Conservation (phyloP, 2,329 filamentous ascomycete genomes). For the Juglanconis oblonga region DNA sequence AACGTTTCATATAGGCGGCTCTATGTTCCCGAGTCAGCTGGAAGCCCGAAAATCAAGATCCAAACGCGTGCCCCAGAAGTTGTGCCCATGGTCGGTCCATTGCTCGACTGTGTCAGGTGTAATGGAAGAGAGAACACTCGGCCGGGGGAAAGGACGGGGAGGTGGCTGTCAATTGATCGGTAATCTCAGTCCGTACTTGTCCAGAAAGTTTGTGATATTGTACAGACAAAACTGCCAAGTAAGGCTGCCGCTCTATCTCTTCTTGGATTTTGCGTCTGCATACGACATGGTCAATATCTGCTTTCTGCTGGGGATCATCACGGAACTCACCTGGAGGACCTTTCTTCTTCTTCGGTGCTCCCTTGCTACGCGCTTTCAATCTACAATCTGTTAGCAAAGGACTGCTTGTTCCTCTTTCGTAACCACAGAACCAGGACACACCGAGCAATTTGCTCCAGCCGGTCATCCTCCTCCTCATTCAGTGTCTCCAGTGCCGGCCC, state of each 20-base stretch:
- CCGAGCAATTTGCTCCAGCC: slow-evolving; percentile 72
- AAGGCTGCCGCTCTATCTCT: slow-evolving; percentile 24
- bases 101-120: too few species aligned
- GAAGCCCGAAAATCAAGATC: too few species aligned
- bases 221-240: slow-evolving; percentile 13
- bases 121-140: too few species aligned
- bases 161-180: too few species aligned
- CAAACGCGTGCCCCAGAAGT: too few species aligned
- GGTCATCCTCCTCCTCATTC: slow-evolving; percentile 75
- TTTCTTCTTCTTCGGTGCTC: slow-evolving; percentile 84
- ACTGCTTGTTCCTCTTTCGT: not conserved
- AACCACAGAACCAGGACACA: slow-evolving; percentile 32
- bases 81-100: too few species aligned
- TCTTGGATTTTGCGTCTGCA: slow-evolving; percentile 40
- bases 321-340: slow-evolving; percentile 37
- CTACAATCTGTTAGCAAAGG: slow-evolving; percentile 37
- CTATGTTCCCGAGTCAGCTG: too few species aligned
- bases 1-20: too few species aligned
- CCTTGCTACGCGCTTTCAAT: slow-evolving; percentile 78
- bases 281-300: slow-evolving; percentile 33
- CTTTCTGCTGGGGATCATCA: slow-evolving; percentile 26
- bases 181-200: too few species aligned
- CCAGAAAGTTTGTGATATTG: not conserved
- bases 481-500: slow-evolving; percentile 63
- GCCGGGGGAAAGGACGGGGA: too few species aligned